These are phyloP conservation scores for Sporothrix dimorphospora DNA, from an alignment of 2,329 filamentous ascomycete genomes.

Conservation along the genomic window DNA sequence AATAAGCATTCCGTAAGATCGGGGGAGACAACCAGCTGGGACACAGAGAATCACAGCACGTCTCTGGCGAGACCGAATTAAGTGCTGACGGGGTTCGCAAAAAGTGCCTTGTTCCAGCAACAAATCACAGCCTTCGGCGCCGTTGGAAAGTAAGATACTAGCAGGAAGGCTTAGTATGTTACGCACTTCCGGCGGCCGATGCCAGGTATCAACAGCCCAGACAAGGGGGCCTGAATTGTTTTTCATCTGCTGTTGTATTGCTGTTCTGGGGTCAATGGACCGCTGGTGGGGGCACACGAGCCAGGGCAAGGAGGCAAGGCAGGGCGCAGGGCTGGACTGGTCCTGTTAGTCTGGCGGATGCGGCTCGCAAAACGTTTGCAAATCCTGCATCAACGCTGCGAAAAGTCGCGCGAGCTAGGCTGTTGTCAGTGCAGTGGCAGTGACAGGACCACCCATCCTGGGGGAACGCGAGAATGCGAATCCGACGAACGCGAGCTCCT, in stretches of 20 bases:
- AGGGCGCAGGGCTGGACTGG: neutral
- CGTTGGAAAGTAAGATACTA: neutral
- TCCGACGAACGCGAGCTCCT: neutral
- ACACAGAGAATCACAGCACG: neutral
- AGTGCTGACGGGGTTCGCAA: neutral
- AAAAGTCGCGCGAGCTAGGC: conserved; percentile 7
- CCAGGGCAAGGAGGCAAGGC: neutral
- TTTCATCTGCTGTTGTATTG: neutral
- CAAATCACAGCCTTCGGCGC: conserved; percentile 2
- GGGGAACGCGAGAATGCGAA: neutral
- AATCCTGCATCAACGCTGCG: neutral
- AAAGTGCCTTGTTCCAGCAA: neutral
- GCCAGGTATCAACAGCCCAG: neutral
- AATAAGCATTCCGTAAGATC: conserved; percentile 8
- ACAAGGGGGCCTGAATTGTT: neutral
- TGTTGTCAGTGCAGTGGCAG: conserved; percentile 13
- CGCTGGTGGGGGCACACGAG: neutral
- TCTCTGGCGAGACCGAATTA: conserved; percentile 8
- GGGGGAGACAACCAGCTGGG: neutral
- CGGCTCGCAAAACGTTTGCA: neutral
- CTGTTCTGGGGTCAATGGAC: neutral
- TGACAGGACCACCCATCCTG: neutral
- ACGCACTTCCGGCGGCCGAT: neutral
- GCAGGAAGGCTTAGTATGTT: conserved; percentile 5
- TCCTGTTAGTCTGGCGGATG: neutral